Conservation (phyloP, 163 green algal species). For the Dunaliella salina region DNA sequence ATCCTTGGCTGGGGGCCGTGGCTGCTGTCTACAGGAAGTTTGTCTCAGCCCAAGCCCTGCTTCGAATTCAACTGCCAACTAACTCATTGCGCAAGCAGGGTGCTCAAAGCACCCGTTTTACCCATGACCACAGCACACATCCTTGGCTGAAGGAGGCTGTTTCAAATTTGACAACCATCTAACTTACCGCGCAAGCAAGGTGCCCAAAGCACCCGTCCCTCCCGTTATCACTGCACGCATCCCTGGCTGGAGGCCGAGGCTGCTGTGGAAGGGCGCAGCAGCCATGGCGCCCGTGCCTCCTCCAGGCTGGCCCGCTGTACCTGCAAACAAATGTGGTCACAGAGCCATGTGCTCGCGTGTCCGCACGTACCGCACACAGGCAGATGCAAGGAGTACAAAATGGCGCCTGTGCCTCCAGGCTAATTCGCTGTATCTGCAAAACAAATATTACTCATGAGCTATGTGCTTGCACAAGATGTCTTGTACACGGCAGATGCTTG, state of each 20-base stretch:
- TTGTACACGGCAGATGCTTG: too few relatives aligned
- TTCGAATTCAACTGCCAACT: neutral
- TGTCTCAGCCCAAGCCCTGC: too few relatives aligned
- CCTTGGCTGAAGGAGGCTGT: neutral
- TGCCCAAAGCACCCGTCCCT: neutral
- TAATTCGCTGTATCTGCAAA: neutral
- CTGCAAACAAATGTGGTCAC: neutral
- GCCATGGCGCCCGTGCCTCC: neutral
- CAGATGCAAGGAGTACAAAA: neutral
- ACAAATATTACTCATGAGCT: too few relatives aligned
- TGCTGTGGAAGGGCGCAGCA: neutral
- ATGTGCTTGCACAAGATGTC: too few relatives aligned
- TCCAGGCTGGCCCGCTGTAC: neutral
- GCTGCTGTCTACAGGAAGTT: too few relatives aligned
- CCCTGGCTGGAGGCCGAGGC: neutral
- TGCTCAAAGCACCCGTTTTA: neutral
- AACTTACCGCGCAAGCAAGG: neutral
- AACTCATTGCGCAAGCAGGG: neutral
- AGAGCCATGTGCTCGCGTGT: too few relatives aligned
- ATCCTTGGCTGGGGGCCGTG: neutral
- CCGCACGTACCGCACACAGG: neutral
- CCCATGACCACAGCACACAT: neutral
- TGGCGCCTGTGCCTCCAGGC: neutral
- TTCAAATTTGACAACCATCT: neutral
- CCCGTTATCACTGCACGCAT: neutral